Percentiles rank a stretch among this genome's conserved stretches.
phyloP scores from a whole-genome alignment of 306 rosid species.

The Cicer arietinum region DNA sequence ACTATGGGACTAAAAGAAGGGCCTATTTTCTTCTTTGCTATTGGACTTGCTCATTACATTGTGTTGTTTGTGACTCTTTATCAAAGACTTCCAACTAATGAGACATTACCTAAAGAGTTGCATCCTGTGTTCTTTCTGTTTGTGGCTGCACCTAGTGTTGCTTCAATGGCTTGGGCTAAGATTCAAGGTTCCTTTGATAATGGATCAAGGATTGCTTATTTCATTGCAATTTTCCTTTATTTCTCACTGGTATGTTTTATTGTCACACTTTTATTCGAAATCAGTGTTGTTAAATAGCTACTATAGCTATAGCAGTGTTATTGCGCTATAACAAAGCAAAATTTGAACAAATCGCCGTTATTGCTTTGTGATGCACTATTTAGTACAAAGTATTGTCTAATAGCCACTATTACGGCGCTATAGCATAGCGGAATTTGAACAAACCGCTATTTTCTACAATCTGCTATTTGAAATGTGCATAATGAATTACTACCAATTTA shows the following conservation, averaged over 20 bases:
- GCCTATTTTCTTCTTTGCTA: constrained; percentile 84
- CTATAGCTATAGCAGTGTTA: too few relatives aligned
- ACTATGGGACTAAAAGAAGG: constrained; percentile 91
- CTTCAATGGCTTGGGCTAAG: constrained; percentile 92
- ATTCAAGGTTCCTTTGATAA: constrained; percentile 82
- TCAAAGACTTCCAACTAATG: constrained; percentile 89
- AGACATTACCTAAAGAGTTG: constrained; percentile 87
- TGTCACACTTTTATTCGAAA: neutral
- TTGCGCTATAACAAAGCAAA: too few relatives aligned
- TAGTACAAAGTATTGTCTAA: too few relatives aligned
- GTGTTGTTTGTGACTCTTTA: constrained; percentile 90
- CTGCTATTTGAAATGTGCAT: neutral
- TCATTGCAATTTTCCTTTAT: constrained; percentile 85
- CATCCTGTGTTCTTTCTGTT: constrained; percentile 93
- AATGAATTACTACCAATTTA: neutral
- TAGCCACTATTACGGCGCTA: too few relatives aligned
- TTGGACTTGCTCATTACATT: constrained; percentile 81
- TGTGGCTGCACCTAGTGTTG: constrained; percentile 96
- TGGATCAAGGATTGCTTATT: constrained; percentile 75
- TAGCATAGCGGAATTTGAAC: too few relatives aligned
- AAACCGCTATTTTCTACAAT: too few relatives aligned
- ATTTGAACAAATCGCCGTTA: too few relatives aligned
- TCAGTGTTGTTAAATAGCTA: neutral
- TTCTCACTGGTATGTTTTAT: constrained; percentile 73
- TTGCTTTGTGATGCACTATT: too few relatives aligned